A percentile compares a stretch with the other conserved stretches of the same genome.
These are phyloP conservation scores for Gonapodya sp. DNA, from an alignment of 192 early-diverging fungal species.

Conservation along the genomic window DNA sequence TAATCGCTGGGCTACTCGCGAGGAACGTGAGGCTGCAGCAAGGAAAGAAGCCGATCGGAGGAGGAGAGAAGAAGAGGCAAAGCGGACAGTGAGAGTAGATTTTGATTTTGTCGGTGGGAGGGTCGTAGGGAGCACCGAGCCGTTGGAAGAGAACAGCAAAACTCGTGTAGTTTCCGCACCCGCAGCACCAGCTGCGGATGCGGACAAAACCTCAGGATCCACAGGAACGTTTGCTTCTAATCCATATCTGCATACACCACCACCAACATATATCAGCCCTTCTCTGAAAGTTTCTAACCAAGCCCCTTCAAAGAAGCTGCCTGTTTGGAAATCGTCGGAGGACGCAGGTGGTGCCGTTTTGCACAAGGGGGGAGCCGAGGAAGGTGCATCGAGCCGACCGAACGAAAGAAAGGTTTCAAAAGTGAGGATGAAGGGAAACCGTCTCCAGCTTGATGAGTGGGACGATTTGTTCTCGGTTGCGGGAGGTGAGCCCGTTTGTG, in stretches of 20 bases:
- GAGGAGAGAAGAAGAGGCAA: neutral
- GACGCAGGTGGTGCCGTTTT: too few species aligned
- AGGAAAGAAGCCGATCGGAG: neutral
- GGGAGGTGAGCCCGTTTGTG: too few species aligned
- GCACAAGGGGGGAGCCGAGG: too few species aligned
- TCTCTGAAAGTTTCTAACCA: neutral
- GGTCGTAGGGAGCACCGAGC: neutral
- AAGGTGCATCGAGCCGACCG: too few species aligned
- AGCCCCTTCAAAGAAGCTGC: neutral
- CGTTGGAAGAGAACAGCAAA: neutral
- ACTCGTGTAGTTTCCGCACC: too few species aligned
- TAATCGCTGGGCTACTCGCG: neutral
- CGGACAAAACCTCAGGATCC: neutral
- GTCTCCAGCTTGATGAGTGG: too few species aligned
- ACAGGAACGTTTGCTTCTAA: neutral
- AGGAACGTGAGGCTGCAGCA: neutral
- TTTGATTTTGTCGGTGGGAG: neutral
- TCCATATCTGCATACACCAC: neutral
- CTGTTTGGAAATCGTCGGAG: neutral
- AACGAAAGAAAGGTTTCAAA: neutral
- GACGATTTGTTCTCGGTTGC: too few species aligned
- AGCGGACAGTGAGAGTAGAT: conserved; percentile 1
- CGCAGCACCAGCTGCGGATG: too few species aligned
- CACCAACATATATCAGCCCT: neutral
- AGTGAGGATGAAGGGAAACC: neutral